Conservation (phyloP, 495 filamentous ascomycete genomes). For the Cladorrhinum samala region DNA sequence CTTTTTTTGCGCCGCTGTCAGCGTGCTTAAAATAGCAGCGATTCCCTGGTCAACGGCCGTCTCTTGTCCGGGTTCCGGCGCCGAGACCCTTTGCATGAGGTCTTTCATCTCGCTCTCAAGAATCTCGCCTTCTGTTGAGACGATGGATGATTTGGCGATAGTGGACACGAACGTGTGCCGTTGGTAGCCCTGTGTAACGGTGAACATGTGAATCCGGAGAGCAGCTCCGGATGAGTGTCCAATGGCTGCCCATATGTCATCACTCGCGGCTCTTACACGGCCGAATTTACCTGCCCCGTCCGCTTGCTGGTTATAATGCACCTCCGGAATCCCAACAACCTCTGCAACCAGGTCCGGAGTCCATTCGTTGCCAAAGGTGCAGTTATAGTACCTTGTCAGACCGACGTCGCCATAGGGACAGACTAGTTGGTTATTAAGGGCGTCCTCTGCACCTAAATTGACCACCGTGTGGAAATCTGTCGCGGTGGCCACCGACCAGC, state of each 20-base stretch:
- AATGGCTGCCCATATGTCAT: not conserved
- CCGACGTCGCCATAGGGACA: not conserved
- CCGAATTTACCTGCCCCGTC: not conserved
- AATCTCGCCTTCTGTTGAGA: not conserved
- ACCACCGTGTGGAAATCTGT: not conserved
- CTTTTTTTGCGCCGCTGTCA: not conserved
- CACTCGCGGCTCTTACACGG: not conserved
- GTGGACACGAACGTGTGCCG: not conserved
- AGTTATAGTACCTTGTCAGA: not conserved
- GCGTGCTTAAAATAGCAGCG: not conserved
- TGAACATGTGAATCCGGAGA: not conserved
- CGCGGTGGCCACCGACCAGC: not conserved
- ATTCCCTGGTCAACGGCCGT: not conserved
- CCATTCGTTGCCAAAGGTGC: not conserved
- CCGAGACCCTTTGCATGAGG: not conserved
- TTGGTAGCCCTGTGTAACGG: not conserved
- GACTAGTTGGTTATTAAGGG: too few relatives aligned
- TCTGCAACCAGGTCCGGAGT: not conserved
- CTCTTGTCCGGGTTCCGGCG: not conserved
- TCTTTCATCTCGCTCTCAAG: not conserved
- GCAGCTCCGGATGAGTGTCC: not conserved
- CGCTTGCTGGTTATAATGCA: not conserved
- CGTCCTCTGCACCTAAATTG: not conserved
- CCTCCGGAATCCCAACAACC: not conserved
- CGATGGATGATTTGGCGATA: not conserved